Evolutionary conservation across 495 filamentous ascomycete genomes (phyloP).

Genomic region (Daldinia grandis): DNA sequence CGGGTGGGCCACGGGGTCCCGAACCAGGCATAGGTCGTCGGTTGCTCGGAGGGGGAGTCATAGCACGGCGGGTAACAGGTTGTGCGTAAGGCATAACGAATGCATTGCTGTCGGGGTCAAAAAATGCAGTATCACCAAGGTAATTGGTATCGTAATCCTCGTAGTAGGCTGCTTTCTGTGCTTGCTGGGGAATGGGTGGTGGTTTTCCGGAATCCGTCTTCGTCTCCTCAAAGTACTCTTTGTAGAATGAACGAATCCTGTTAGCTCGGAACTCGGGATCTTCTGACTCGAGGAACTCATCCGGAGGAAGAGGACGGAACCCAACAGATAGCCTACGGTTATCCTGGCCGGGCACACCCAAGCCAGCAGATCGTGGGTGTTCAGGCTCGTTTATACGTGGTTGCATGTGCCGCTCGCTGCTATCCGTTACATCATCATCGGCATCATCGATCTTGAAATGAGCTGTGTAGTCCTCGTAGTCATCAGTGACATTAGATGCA

Average conservation of each 20-base stretch:
- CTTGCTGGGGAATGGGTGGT: constrained; percentile 47
- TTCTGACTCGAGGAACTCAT: constrained; percentile 71
- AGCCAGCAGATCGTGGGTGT: constrained; percentile 44
- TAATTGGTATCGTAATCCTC: constrained; percentile 75
- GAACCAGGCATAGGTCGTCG: constrained; percentile 63
- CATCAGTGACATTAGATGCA: constrained; percentile 17
- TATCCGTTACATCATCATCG: constrained; percentile 4
- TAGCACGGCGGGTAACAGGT: constrained; percentile 85
- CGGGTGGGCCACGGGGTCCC: constrained; percentile 46
- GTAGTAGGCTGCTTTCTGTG: constrained; percentile 58
- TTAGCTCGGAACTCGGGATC: constrained; percentile 95
- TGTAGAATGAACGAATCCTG: constrained; percentile 97
- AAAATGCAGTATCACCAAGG: constrained; percentile 69
- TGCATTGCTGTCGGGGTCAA: constrained; percentile 75
- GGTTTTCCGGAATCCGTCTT: constrained; percentile 64
- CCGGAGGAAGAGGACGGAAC: constrained; percentile 89
- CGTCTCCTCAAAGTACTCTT: constrained; percentile 96
- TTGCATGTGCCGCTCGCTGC: constrained; percentile 43
- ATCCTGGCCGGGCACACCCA: constrained; percentile 69
- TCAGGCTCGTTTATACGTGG: constrained; percentile 44
- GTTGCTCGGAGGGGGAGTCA: constrained; percentile 91
- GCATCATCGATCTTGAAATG: constrained; percentile 40
- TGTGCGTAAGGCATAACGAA: constrained; percentile 84
- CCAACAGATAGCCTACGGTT: constrained; percentile 83
- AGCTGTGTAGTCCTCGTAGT: constrained; percentile 40